Conservation (phyloP, 176 grass and related monocot genomes). For the Aechmea fasciata region DNA sequence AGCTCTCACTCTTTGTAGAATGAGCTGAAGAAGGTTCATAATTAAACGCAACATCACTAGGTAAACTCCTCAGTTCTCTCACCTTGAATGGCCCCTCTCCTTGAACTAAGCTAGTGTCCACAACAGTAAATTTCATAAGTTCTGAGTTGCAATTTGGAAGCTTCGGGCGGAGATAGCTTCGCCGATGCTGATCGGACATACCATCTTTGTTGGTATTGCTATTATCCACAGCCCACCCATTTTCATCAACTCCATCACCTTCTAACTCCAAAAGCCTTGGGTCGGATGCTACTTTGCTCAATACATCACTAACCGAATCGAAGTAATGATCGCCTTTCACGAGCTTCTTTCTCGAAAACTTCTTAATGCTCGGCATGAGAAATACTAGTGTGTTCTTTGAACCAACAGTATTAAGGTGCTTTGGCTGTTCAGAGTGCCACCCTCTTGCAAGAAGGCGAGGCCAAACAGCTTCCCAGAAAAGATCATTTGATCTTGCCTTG, state of each 20-base stretch:
- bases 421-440: constrained; percentile 81
- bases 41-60: constrained; percentile 34
- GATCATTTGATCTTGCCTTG: constrained; percentile 94
- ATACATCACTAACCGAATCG: constrained; percentile 90
- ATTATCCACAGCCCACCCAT: constrained; percentile 30
- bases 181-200: constrained; percentile 28
- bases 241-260: constrained; percentile 43
- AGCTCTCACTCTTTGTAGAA: constrained; percentile 38
- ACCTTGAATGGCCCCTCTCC: constrained; percentile 65
- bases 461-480: constrained; percentile 99
- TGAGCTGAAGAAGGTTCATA: constrained; percentile 27
- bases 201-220: constrained; percentile 29
- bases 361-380: constrained; percentile 73
- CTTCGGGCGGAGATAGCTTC: constrained; percentile 30
- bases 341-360: constrained; percentile 73
- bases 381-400: constrained; percentile 63
- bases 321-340: constrained; percentile 96
- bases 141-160: constrained; percentile 41
- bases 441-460: constrained; percentile 79
- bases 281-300: constrained; percentile 87
- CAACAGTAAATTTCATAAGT: constrained; percentile 91
- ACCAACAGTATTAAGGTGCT: constrained; percentile 33
- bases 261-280: constrained; percentile 57
- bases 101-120: constrained; percentile 84
- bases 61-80: constrained; percentile 69